These are phyloP conservation scores for Candida namnaoensis DNA, from an alignment of 805 yeast species.

Conservation along the genomic window DNA sequence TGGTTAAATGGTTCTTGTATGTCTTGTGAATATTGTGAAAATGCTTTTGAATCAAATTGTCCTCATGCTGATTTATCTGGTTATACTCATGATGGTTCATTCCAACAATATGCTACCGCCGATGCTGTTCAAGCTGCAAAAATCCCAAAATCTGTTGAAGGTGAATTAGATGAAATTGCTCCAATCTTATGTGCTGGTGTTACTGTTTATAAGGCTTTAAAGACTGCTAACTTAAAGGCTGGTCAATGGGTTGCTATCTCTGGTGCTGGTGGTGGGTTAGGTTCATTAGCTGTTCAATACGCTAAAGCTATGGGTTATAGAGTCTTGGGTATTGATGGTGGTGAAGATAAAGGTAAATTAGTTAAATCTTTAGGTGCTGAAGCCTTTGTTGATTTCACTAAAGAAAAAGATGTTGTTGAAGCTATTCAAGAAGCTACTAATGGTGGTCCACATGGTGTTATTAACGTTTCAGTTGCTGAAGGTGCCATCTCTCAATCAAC, in stretches of 20 bases:
- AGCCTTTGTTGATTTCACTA: slow-evolving; percentile 49
- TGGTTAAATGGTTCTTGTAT: slow-evolving; percentile 78
- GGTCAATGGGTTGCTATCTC: slow-evolving; percentile 74
- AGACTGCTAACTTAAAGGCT: slow-evolving; percentile 61
- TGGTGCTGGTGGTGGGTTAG: slow-evolving; percentile 80
- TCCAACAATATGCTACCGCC: slow-evolving; percentile 87
- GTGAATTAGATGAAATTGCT: slow-evolving; percentile 68
- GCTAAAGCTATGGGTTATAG: slow-evolving; percentile 73
- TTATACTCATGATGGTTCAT: slow-evolving; percentile 84
- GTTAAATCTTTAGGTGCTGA: slow-evolving; percentile 60
- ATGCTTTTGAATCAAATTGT: slow-evolving; percentile 65
- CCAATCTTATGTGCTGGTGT: slow-evolving; percentile 90
- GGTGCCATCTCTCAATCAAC: slow-evolving; percentile 55
- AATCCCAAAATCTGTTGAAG: slow-evolving; percentile 49
- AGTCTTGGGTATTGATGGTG: slow-evolving; percentile 66
- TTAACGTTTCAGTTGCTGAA: slow-evolving; percentile 70
- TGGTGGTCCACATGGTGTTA: slow-evolving; percentile 73
- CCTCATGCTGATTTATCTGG: slow-evolving; percentile 68
- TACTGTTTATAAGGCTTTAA: slow-evolving; percentile 85
- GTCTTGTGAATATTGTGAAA: slow-evolving; percentile 67
- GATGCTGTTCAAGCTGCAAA: slow-evolving; percentile 83
- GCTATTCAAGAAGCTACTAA: slow-evolving; percentile 48
- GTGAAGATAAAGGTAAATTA: slow-evolving; percentile 49
- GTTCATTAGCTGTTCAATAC: slow-evolving; percentile 66
- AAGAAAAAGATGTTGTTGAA: slow-evolving; percentile 42